These are phyloP conservation scores for Colletotrichum salicis DNA, from an alignment of 2,329 filamentous ascomycete species.

Conservation along the genomic window DNA sequence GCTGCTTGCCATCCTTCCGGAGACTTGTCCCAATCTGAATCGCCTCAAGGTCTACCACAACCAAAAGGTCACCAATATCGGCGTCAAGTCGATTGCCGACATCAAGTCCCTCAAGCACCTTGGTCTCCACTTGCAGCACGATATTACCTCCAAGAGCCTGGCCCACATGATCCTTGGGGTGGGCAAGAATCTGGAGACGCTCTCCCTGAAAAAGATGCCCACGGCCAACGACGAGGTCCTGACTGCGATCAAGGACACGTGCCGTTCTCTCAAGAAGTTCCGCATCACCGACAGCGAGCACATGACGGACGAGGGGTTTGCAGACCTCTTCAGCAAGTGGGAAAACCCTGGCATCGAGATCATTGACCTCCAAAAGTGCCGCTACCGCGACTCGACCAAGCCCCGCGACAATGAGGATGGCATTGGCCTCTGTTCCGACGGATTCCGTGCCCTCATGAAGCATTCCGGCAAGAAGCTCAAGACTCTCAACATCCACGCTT, in stretches of 20 bases:
- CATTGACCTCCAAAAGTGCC: constrained; percentile 81
- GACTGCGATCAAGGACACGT: constrained; percentile 75
- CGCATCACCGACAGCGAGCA: constrained; percentile 81
- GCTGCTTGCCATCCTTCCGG: constrained; percentile 69
- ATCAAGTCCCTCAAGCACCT: constrained; percentile 77
- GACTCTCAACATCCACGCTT: constrained; percentile 81
- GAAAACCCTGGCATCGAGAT: constrained; percentile 75
- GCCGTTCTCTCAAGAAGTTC: constrained; percentile 76
- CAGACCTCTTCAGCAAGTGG: constrained; percentile 80
- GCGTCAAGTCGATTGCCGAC: constrained; percentile 72
- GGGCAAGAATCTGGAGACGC: constrained; percentile 75
- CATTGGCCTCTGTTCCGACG: constrained; percentile 79
- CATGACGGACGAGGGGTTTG: constrained; percentile 81
- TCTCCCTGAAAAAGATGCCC: constrained; percentile 79
- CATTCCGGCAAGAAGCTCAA: constrained; percentile 78
- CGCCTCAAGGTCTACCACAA: constrained; percentile 86
- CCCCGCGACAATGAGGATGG: constrained; percentile 73
- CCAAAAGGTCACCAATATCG: constrained; percentile 74
- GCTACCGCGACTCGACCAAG: constrained; percentile 77
- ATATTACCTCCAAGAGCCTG: constrained; percentile 67
- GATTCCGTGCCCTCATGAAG: constrained; percentile 83
- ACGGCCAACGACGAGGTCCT: constrained; percentile 77
- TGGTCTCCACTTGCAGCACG: constrained; percentile 73
- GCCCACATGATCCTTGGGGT: constrained; percentile 69
- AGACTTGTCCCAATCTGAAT: constrained; percentile 73